These are phyloP conservation scores for Alternaria sp. DNA, from an alignment of 2,329 filamentous ascomycete species.

Conservation along the genomic window DNA sequence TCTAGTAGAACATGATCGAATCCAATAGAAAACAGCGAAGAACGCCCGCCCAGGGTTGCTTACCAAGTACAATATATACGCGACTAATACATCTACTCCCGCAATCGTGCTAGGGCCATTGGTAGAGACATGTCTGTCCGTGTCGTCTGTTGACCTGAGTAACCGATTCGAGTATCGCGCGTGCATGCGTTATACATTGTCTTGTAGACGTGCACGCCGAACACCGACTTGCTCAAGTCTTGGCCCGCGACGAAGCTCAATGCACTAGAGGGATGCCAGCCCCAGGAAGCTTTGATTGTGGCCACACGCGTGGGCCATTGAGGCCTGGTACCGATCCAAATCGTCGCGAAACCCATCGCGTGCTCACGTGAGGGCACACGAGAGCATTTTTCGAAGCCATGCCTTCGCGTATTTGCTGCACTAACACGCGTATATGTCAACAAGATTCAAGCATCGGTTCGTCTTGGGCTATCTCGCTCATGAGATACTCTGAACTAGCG, in stretches of 20 bases:
- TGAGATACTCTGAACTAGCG: not conserved
- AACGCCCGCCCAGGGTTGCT: not conserved
- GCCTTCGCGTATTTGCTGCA: not conserved
- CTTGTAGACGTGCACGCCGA: not conserved
- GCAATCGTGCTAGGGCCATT: not conserved
- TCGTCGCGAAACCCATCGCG: not conserved
- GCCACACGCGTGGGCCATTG: not conserved
- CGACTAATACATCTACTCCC: not conserved
- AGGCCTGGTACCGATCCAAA: not conserved
- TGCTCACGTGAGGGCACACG: not conserved
- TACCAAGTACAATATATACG: not conserved
- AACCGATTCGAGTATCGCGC: not conserved
- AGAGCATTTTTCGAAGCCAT: not conserved
- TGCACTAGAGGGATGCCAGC: not conserved
- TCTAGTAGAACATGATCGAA: constrained; percentile 14
- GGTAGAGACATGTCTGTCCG: not conserved
- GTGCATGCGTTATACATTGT: not conserved
- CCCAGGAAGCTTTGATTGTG: not conserved
- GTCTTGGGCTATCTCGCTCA: not conserved
- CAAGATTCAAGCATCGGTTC: not conserved
- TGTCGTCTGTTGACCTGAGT: not conserved
- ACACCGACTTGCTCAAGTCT: not conserved
- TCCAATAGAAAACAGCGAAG: not conserved
- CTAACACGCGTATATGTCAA: not conserved
- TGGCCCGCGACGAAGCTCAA: not conserved